Percentiles rank a stretch among this genome's conserved stretches.
Evolutionary conservation across 768 basidiomycete species (phyloP).

Genomic region (Auricularia auricula-judae): DNA sequence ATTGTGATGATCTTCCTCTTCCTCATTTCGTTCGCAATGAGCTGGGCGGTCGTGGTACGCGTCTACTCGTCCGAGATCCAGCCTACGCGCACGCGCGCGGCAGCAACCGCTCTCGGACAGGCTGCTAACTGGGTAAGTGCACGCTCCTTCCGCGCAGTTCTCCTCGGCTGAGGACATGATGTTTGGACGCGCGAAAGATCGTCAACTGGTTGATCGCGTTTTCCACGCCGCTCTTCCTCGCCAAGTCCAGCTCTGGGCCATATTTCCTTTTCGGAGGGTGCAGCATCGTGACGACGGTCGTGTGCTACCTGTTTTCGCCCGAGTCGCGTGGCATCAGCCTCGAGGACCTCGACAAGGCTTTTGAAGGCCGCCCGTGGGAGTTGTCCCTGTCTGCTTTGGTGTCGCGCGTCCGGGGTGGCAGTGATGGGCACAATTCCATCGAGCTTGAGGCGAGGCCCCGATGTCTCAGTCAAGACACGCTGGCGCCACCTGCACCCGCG

Average conservation of each 20-base stretch:
- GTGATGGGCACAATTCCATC: neutral
- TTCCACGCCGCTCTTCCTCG: conserved; percentile 36
- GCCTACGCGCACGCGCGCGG: conserved; percentile 34
- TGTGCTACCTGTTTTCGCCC: conserved; percentile 29
- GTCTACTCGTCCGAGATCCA: conserved; percentile 37
- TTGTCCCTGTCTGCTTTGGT: neutral
- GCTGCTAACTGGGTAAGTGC: conserved; percentile 30
- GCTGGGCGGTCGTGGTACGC: conserved; percentile 33
- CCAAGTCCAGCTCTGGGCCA: conserved; percentile 31
- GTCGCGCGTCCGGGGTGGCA: neutral
- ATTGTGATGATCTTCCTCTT: conserved; percentile 39
- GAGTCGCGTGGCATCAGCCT: conserved; percentile 35
- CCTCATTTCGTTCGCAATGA: conserved; percentile 29
- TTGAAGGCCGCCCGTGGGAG: conserved; percentile 13
- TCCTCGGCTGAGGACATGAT: conserved; percentile 6
- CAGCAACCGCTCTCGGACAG: conserved; percentile 29
- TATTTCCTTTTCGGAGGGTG: conserved; percentile 37
- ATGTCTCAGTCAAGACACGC: neutral
- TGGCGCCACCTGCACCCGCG: no score
- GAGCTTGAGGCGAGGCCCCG: neutral
- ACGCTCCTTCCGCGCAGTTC: neutral
- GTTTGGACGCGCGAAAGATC: conserved; percentile 16
- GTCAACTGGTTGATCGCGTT: conserved; percentile 35
- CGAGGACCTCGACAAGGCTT: conserved; percentile 30
- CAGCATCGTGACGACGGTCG: conserved; percentile 24